Evolutionary conservation across 148 eudicot genomes (phyloP), one percentile per base, ranked within the genome.

Genomic region (Rhododendron simsii): DNA sequence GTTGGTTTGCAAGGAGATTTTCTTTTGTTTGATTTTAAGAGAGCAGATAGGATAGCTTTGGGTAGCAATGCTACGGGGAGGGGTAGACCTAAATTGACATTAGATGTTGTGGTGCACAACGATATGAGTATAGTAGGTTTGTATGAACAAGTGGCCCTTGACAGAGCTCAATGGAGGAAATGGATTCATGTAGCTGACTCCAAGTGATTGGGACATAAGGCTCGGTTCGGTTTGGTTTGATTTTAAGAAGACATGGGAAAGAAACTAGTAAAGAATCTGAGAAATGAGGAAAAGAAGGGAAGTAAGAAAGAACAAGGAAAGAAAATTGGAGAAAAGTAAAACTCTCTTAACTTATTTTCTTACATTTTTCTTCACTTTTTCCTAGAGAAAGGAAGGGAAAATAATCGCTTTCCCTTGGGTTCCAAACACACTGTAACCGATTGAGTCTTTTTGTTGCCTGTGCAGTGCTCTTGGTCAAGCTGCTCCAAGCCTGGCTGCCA

Each of bases 381-480:
- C 69, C 8, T 8, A 57, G 23, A 57, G 63, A 16, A 57, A 57
- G 23, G 23, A 21, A 59, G 69, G 11, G 28, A 63, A 63, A 7
- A 21, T 21, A 63, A 21, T 63, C 11, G 2, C 69, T 63, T 63
- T 57, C 21, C 63, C 63, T 57, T 18, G 63, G 63, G 63, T 63
- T 63, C 28, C 10, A 8, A 63, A 21, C 69, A 23, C 69, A 21
- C 1, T n/a, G 28, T 23, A 63, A 26, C 57, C 21, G 12, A 21
- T 48, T 47, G 26, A 30, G 16, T 53, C 50, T 33, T 33, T 81
- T 63, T 26, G 35, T 28, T n/a, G 67, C 26, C 48, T 81, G 39
- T 90, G 86, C 44, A 94, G 98, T 90, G 98, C 95, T 65, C 93
- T 94, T 33, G 98, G 98, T 82, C 98, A 93, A 87, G 95, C 95